Percentiles rank a stretch among this genome's conserved stretches.
phyloP scores from a whole-genome alignment of 108 stramenopile species.

The Skeletonema grethae region DNA sequence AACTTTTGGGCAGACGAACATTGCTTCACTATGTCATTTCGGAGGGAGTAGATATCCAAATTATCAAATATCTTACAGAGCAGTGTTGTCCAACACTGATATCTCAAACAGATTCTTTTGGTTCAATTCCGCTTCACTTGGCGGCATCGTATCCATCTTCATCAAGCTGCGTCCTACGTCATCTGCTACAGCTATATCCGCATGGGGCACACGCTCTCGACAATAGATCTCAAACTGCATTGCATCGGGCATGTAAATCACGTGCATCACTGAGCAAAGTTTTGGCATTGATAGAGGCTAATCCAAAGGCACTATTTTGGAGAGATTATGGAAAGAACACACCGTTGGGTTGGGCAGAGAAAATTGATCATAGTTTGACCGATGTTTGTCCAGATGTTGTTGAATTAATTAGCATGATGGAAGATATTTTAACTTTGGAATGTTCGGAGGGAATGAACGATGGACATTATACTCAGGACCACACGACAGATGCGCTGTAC shows the following conservation, averaged over 20 bases:
- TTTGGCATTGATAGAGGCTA: slow-evolving; percentile 18
- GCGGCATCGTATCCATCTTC: slow-evolving; percentile 32
- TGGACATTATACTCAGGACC: neutral
- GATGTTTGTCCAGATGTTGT: slow-evolving; percentile 31
- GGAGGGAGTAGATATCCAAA: slow-evolving; percentile 26
- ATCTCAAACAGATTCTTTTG: slow-evolving; percentile 32
- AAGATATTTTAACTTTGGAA: slow-evolving; percentile 16
- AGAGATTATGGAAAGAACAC: slow-evolving; percentile 26
- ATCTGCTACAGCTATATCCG: slow-evolving; percentile 24
- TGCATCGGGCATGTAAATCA: slow-evolving; percentile 41
- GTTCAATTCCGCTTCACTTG: slow-evolving; percentile 31
- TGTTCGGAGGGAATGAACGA: neutral
- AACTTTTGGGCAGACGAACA: slow-evolving; percentile 17
- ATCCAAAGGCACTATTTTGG: slow-evolving; percentile 25
- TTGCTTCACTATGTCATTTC: slow-evolving; percentile 36
- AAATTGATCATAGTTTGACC: slow-evolving; percentile 33
- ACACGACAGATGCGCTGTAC: neutral
- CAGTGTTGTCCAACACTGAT: slow-evolving; percentile 12
- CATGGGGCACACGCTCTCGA: slow-evolving; percentile 25
- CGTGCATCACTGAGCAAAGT: slow-evolving; percentile 25
- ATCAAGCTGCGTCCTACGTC: slow-evolving; percentile 9
- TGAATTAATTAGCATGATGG: slow-evolving; percentile 25
- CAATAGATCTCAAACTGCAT: slow-evolving; percentile 30
- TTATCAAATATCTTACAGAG: slow-evolving; percentile 25
- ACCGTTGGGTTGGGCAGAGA: slow-evolving; percentile 28